Conservation (phyloP, 1,139 yeast species). For the Suhomyces choctaworum region DNA sequence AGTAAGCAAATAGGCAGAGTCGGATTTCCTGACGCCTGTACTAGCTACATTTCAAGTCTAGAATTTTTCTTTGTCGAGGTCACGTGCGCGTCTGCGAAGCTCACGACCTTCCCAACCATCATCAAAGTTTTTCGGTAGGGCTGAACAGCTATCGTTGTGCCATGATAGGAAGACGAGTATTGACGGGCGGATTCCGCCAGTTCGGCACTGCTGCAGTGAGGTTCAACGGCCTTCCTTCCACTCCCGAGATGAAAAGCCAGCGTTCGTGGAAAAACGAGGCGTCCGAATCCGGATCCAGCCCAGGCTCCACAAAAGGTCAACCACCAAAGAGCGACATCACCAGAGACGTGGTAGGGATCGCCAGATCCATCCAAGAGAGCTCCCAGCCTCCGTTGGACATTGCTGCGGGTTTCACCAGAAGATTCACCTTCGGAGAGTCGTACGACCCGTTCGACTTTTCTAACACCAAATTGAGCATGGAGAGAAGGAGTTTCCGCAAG, state of each 20-base stretch:
- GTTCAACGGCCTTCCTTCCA: slow-evolving; percentile 25
- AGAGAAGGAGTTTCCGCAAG: slow-evolving; percentile 25
- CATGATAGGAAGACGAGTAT: slow-evolving; percentile 6
- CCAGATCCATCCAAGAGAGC: slow-evolving; percentile 31
- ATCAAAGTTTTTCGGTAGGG: slow-evolving; percentile 1
- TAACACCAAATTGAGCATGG: slow-evolving; percentile 49
- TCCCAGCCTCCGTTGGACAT: slow-evolving; percentile 27
- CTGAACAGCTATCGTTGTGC: neutral
- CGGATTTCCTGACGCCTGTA: slow-evolving; percentile 5
- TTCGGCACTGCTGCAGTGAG: slow-evolving; percentile 7
- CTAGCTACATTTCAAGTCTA: slow-evolving; percentile 5
- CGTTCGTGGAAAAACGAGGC: slow-evolving; percentile 28
- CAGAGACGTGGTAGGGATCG: slow-evolving; percentile 30
- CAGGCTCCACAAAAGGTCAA: slow-evolving; percentile 1
- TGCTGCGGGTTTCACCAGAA: slow-evolving; percentile 37
- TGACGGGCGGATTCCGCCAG: slow-evolving; percentile 7
- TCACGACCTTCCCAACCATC: slow-evolving; percentile 5
- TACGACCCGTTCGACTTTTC: slow-evolving; percentile 81
- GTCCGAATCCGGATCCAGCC: slow-evolving; percentile 7
- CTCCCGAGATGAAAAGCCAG: slow-evolving; percentile 35
- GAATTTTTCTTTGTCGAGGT: slow-evolving; percentile 12
- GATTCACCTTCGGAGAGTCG: slow-evolving; percentile 44
- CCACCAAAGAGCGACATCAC: slow-evolving; percentile 25
- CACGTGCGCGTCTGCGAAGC: slow-evolving; percentile 6
- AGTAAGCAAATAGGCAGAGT: slow-evolving; percentile 4